Base-by-base conservation (phyloP, 371 early-diverging fungal species). In the Mucor circinelloides region DNA sequence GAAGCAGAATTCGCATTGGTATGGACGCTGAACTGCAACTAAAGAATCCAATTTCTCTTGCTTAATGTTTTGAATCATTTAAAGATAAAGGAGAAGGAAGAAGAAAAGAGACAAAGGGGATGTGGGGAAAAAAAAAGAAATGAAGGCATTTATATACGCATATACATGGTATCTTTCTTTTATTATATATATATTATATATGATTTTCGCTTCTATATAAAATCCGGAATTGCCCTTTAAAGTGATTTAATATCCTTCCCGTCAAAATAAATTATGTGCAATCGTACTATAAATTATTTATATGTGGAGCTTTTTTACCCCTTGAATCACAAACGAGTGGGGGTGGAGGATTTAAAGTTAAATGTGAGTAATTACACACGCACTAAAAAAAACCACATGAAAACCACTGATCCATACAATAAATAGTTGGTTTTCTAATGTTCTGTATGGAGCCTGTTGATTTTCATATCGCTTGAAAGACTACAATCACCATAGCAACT, bases 1-100 rank as follows among this genome's bases (percentile, higher is more conserved):
- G 23, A 85, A 83, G 70, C 91, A 91, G 69, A 85, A 81, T 13
- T 90, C 89, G 62, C 91, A 91, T 66, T 88, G 83, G 75, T 90
- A 89, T 13, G 90, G 90, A 17, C 91, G 62, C 38, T 62, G 58
- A 15, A 57, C 17, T 23, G 60, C 40, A 40, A 46, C 34, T 55
- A 46, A 42, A 58, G 64, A 19, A 2, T 50, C 38, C 36, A 52
- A 27, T n/a, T 30, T 62, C 7, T 32, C 48, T 34, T 19, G 30
- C n/a, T 34, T 46, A 2, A 8, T 50, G 23, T 42, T 30, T 17
- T 44, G 44, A 46, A 38, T 28, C 28, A 54, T 21, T 60, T 19
- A 31, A 40, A 19, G n/a, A 34, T 21, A 21, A 52, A 54, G 55
- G 60, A 54, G 60, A 59, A 38, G 40, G 40, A 17, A 40, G 17